Conservation (phyloP, 495 filamentous ascomycete genomes). For the Xeromyces bisporus region DNA sequence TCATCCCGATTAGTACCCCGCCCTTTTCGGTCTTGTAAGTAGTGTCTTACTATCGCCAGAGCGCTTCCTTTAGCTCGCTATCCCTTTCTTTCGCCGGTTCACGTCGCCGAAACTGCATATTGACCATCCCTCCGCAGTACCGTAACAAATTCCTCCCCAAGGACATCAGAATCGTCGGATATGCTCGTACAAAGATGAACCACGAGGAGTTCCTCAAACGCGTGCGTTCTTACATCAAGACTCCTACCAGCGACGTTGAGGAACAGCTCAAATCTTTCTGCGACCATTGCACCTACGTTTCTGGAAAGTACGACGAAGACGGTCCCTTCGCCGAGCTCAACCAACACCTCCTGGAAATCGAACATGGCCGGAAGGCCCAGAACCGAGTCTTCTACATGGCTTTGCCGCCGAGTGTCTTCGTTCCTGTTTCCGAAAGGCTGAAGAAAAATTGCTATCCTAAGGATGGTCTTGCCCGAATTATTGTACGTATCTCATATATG, state of each 20-base stretch:
- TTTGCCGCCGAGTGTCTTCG: conserved; percentile 94
- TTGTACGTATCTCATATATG: conserved; percentile 38
- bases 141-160: conserved; percentile 98
- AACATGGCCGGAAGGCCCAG: conserved; percentile 64
- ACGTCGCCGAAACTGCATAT: conserved; percentile 1
- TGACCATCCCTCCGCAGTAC: conserved; percentile 41
- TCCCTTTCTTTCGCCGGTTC: neutral
- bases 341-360: conserved; percentile 77
- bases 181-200: conserved; percentile 99
- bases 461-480: conserved; percentile 78
- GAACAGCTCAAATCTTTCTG: conserved; percentile 85
- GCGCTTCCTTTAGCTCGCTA: conserved; percentile 3
- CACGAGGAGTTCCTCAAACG: conserved; percentile 83
- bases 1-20: conserved; percentile 79
- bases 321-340: conserved; percentile 81
- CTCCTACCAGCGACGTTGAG: conserved; percentile 93
- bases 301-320: conserved; percentile 94
- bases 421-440: conserved; percentile 86
- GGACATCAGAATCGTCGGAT: conserved; percentile 93
- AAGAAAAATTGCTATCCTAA: conserved; percentile 93
- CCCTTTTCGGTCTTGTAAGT: conserved; percentile 92
- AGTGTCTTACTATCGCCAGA: too few relatives aligned
- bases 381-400: conserved; percentile 99
- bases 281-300: conserved; percentile 75
- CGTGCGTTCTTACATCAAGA: conserved; percentile 97